Conservation (phyloP, 2,329 filamentous ascomycete species). For the Plectosphaerella sp. region DNA sequence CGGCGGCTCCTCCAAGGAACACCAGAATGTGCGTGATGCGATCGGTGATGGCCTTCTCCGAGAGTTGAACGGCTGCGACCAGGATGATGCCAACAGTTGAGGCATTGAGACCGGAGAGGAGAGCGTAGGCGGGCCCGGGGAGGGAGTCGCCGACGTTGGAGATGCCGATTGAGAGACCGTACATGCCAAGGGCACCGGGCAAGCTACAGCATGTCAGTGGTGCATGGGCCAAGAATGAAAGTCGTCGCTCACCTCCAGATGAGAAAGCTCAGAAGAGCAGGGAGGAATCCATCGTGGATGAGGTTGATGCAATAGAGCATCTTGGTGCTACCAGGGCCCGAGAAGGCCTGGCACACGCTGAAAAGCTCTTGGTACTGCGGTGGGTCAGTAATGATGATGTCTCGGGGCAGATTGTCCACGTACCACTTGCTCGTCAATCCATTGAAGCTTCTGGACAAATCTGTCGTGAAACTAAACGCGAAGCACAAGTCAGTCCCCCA, state of each 20-base stretch:
- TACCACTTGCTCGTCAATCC: conserved; percentile 62
- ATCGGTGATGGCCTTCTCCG: conserved; percentile 61
- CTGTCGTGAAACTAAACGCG: conserved; percentile 43
- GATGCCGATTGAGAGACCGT: conserved; percentile 56
- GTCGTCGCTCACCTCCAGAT: conserved; percentile 48
- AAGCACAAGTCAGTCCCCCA: conserved; percentile 2
- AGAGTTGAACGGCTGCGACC: conserved; percentile 58
- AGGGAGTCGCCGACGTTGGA: conserved; percentile 49
- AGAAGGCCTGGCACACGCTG: conserved; percentile 58
- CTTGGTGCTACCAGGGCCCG: conserved; percentile 61
- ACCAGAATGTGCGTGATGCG: conserved; percentile 54
- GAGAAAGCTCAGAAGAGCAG: conserved; percentile 52
- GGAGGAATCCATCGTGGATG: conserved; percentile 52
- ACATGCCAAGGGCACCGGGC: conserved; percentile 63
- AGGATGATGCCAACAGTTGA: conserved; percentile 65
- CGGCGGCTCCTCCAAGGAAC: conserved; percentile 55
- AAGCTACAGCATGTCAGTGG: conserved; percentile 33
- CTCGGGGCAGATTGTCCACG: too few relatives aligned
- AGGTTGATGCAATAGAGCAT: conserved; percentile 61
- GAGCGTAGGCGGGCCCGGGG: conserved; percentile 55
- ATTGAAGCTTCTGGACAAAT: conserved; percentile 53
- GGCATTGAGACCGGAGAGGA: conserved; percentile 63
- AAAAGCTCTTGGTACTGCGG: conserved; percentile 65
- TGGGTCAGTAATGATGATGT: background rate
- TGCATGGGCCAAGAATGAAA: background rate